Evolutionary conservation across 768 basidiomycete species (phyloP).

Genomic region (Hypholoma sublateritium): DNA sequence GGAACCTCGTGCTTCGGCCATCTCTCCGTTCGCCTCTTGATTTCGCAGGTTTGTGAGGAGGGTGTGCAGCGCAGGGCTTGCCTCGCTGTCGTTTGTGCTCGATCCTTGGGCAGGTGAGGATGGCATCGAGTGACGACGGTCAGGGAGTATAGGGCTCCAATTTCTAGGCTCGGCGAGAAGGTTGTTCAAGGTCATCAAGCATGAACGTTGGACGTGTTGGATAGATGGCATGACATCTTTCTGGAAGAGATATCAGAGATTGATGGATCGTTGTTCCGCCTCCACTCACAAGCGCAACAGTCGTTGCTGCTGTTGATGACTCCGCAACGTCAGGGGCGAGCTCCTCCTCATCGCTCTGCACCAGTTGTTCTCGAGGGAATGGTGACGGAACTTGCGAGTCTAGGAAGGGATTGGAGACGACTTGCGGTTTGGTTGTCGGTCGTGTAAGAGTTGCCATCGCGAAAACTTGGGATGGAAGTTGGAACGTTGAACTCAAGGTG

Average conservation of each 20-base stretch:
- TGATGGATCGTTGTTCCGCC: not conserved
- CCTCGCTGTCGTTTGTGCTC: constrained; percentile 27
- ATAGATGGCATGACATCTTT: constrained; percentile 73
- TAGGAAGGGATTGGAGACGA: constrained; percentile 22
- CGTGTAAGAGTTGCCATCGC: constrained; percentile 42
- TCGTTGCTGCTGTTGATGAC: constrained; percentile 10
- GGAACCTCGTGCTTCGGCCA: constrained; percentile 43
- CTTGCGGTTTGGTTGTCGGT: constrained; percentile 24
- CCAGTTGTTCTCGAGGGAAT: constrained; percentile 37
- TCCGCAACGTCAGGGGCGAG: constrained; percentile 2
- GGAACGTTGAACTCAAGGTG: not conserved
- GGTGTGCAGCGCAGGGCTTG: constrained; percentile 54
- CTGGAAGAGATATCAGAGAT: constrained; percentile 28
- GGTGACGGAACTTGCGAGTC: constrained; percentile 36
- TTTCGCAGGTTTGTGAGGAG: constrained; percentile 63
- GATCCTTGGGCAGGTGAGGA: constrained; percentile 31
- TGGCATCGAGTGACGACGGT: constrained; percentile 63
- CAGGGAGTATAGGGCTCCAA: constrained; percentile 58
- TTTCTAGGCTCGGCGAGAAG: constrained; percentile 53
- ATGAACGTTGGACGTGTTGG: constrained; percentile 68
- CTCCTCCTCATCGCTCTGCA: constrained; percentile 12
- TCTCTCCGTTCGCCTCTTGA: constrained; percentile 40
- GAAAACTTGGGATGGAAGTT: too few species aligned
- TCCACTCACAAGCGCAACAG: constrained; percentile 1
- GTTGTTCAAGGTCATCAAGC: constrained; percentile 71